Evolutionary conservation across 768 basidiomycete genomes (phyloP).

Genomic region (Xanthoconium stramineum): DNA sequence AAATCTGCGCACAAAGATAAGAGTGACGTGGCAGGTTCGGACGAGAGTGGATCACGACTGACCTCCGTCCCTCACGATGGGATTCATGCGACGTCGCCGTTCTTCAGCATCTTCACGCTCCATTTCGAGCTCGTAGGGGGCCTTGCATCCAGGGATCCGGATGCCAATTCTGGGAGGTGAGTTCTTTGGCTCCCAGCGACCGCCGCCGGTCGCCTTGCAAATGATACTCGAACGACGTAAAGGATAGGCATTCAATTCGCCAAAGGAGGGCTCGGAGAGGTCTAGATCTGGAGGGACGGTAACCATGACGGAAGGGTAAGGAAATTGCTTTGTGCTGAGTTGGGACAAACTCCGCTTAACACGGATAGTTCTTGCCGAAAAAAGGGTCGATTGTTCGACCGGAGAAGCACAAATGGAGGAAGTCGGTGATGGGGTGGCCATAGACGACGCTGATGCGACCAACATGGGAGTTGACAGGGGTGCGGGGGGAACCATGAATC

Average conservation of each 20-base stretch:
- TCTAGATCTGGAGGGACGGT: constrained; percentile 26
- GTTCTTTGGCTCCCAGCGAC: constrained; percentile 74
- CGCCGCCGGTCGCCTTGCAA: constrained; percentile 78
- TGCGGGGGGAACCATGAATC: constrained; percentile 54
- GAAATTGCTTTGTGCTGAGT: constrained; percentile 24
- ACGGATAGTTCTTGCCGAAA: constrained; percentile 17
- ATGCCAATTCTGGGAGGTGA: constrained; percentile 39
- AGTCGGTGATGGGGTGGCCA: constrained; percentile 31
- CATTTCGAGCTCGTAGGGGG: constrained; percentile 65
- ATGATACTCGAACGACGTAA: constrained; percentile 61
- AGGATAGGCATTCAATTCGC: constrained; percentile 74
- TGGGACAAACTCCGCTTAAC: constrained; percentile 29
- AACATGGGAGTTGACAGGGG: constrained; percentile 42
- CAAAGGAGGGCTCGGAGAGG: constrained; percentile 48
- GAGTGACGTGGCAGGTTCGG: neutral
- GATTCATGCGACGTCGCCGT: constrained; percentile 50
- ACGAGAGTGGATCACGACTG: constrained; percentile 1
- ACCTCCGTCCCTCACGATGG: constrained; percentile 62
- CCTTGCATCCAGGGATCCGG: constrained; percentile 64
- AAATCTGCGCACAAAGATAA: constrained; percentile 40
- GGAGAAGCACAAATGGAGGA: constrained; percentile 36
- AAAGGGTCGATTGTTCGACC: constrained; percentile 24
- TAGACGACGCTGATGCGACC: constrained; percentile 31
- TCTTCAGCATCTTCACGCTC: constrained; percentile 62
- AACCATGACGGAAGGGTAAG: constrained; percentile 25